Percentiles rank a stretch among this genome's conserved stretches.
Evolutionary conservation across 2,329 filamentous ascomycete genomes (phyloP).

Genomic region (Trichoderma oligosporum): DNA sequence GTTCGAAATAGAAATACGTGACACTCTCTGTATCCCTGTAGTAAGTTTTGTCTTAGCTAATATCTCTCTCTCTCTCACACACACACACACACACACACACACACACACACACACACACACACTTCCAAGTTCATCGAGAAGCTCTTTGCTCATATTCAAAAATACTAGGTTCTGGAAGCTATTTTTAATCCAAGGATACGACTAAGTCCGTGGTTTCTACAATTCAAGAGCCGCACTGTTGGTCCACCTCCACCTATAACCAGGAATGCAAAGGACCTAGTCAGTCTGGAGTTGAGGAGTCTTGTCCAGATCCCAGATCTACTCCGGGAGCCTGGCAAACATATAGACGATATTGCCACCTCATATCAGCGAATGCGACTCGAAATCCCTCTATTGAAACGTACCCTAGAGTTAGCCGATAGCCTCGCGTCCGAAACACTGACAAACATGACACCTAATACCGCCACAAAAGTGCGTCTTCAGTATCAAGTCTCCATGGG

Average conservation of each 20-base stretch:
- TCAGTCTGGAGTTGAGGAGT: constrained; percentile 18
- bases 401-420: not conserved
- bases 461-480: constrained; percentile 6
- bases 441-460: no score
- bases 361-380: constrained; percentile 23
- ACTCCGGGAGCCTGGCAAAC: constrained; percentile 21
- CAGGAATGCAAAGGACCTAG: not conserved
- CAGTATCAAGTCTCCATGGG: constrained; percentile 6
- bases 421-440: not conserved
- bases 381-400: constrained; percentile 20
- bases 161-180: constrained; percentile 32
- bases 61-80: not conserved
- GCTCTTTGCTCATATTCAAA: not conserved
- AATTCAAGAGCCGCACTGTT: not conserved
- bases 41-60: constrained; percentile 24
- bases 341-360: constrained; percentile 22
- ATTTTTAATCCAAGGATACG: constrained; percentile 29
- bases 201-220: constrained; percentile 25
- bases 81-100: not conserved
- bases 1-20: constrained; percentile 30
- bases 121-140: not conserved
- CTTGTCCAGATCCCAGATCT: constrained; percentile 24
- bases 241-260: constrained; percentile 2
- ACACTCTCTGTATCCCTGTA: constrained; percentile 32
- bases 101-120: no score